Evolutionary conservation across 306 rosid species (phyloP), one percentile per base, ranked within the genome.

Genomic region (Ormosia emarginata): DNA sequence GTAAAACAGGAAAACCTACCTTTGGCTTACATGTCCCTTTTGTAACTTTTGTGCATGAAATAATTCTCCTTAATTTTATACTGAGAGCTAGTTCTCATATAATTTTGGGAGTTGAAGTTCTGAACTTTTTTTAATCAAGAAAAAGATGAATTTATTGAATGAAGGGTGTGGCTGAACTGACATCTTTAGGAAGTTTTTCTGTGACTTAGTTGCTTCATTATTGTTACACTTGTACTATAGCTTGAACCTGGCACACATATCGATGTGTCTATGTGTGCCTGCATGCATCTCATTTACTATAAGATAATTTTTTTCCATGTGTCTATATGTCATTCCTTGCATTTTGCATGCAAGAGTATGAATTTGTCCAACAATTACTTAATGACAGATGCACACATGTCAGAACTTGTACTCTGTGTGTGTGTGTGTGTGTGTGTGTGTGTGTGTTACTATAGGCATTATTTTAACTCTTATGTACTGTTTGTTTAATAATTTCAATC

Each of bases 401-500:
- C 40, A 44, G 15, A 71, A 55, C 72, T 44, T 46, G 67, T 46
- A 37, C 56, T 36, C 11, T 84, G 44, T 73, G 24, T 67, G 18
- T 43, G 9, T 58, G 53, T 29, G 13, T 39, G 49, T 37, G 5
- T 34, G 44, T 73, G 24, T 67, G 18, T 43, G 9, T 58, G 53
- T 29, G 13, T 39, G 49, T 37, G 5, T 34, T 32, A 29, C 68
- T 49, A 30, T 2, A 7, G 59, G 47, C 13, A 66, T 34, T 68
- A 33, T 81, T 77, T 65, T 14, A 43, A 74, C 58, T 59, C 37
- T 46, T 74, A 24, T 59, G 58, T 67, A 34, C 71, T 53, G n/a
- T 58, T 13, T 62, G 75, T 44, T 71, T 4, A 69, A 36, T 64
- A 32, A 56, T 84, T 76, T 67, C 62, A 24, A 24, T 75, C 77